Evolutionary conservation across 2,329 filamentous ascomycete genomes (phyloP), one percentile per base, ranked within the genome.

Genomic region (Polytolypa hystricis): DNA sequence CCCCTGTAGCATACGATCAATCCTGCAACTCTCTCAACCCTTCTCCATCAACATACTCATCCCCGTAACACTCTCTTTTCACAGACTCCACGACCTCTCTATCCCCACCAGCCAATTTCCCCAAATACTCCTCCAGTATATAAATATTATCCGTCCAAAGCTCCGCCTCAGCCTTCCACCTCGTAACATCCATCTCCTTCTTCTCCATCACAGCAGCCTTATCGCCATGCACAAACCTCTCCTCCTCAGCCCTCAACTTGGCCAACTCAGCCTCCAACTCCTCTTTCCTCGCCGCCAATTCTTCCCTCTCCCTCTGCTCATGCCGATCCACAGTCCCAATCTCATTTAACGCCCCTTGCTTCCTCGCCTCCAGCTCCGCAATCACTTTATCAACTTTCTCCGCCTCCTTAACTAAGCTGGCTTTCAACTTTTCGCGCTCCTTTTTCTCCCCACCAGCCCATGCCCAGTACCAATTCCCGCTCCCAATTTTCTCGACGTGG

Each of bases 381-480:
- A 45, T 43, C 16, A 29, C 40, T 12, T 20, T 44, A 36, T 35
- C 39, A 33, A 37, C 25, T 41, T 37, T 52, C 23, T 57, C 56
- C 41, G 66, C 40, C 18, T 49, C 58, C 31, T 50, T 55, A 42
- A 58, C 50, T 20, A 55, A 47, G 12, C 54, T 55, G 35, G 60
- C 53, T 31, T 39, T 50, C 10, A 44, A 45, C 30, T 47, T 51
- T 32, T 46, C 46, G 33, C 55, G 41, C 26, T 48, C 48, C 11
- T 42, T 47, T 33, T 64, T 69, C 49, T 72, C 72, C 36, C 79
- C 74, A 18, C 67, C 73, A 12, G 58, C 64, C 52, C 81, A 81
- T 44, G 67, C 71, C 78, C 78, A 82, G 58, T 81, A 81, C 77
- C 77, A 82, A 53, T 81, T 81, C 18, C 75, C 77, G 44, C 68